Conservation (phyloP, 106 monocot species). For the Acorus gramineus region DNA sequence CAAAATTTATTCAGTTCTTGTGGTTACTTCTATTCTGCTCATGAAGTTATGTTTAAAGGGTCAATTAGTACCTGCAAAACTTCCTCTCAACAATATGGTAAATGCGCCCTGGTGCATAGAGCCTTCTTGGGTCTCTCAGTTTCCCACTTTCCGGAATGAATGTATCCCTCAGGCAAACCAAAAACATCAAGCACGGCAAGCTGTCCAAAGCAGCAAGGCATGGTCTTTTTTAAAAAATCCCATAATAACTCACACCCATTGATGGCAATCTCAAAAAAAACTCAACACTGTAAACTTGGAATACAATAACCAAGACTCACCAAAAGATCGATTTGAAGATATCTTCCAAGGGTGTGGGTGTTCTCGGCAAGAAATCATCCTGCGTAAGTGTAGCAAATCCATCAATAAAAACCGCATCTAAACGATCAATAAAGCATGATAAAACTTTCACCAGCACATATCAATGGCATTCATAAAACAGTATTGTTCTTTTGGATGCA, state of each 20-base stretch:
- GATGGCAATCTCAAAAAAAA: background rate
- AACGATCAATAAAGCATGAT: too few species aligned
- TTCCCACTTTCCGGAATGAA: constrained; percentile 82
- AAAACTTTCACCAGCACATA: too few species aligned
- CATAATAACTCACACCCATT: background rate
- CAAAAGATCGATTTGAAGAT: constrained; percentile 92
- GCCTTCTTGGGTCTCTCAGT: constrained; percentile 82
- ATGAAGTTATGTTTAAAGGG: background rate
- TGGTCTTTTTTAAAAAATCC: constrained; percentile 14
- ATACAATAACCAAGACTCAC: constrained; percentile 25
- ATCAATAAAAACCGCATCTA: too few species aligned
- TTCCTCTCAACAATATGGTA: constrained; percentile 93
- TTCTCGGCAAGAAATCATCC: constrained; percentile 98
- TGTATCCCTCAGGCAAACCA: constrained; percentile 89
- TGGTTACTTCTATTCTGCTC: too few species aligned
- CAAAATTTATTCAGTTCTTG: background rate
- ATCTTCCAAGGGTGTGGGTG: constrained; percentile 81
- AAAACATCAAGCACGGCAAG: constrained; percentile 83
- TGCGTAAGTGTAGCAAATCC: constrained; percentile 5
- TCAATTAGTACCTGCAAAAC: constrained; percentile 61
- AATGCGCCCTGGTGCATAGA: constrained; percentile 90
- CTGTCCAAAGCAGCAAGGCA: constrained; percentile 51
- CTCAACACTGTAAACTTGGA: background rate
- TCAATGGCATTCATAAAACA: too few species aligned
- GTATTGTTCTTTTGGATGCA: too few species aligned